These are phyloP conservation scores for Oryza coarctata DNA, from an alignment of 176 grass and related monocot species.

Conservation along the genomic window DNA sequence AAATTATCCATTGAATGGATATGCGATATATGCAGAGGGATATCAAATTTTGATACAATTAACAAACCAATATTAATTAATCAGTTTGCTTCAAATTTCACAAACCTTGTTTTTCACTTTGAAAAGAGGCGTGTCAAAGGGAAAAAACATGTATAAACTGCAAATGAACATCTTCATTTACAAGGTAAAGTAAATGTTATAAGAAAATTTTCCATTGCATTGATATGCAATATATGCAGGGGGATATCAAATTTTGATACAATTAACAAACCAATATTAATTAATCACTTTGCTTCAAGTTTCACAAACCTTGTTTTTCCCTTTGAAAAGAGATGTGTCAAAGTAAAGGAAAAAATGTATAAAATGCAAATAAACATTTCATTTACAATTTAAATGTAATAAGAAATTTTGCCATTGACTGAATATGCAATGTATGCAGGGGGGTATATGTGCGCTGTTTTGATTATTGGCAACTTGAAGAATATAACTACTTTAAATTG, in stretches of 20 bases:
- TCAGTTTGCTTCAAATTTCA: no score
- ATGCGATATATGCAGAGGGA: no score
- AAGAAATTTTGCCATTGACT: neutral
- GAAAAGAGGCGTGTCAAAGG: neutral
- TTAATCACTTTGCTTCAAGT: neutral
- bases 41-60: neutral
- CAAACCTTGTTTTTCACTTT: neutral
- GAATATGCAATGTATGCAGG: neutral
- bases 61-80: neutral
- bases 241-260: neutral
- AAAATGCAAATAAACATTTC: neutral
- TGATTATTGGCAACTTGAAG: constrained; percentile 10
- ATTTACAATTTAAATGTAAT: neutral
- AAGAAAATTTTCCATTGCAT: neutral
- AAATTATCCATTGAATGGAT: neutral
- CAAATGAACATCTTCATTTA: neutral
- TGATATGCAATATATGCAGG: no score
- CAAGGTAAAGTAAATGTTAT: neutral
- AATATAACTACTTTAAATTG: constrained; percentile 28
- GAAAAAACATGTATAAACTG: neutral
- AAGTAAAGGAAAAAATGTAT: neutral
- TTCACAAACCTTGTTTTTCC: neutral
- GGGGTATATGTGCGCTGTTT: neutral
- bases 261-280: neutral
- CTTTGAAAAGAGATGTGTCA: neutral